Percentiles rank a stretch among this genome's conserved stretches.
phyloP scores from a whole-genome alignment of 495 filamentous ascomycete genomes.

The Lasiosphaeris hirsuta region DNA sequence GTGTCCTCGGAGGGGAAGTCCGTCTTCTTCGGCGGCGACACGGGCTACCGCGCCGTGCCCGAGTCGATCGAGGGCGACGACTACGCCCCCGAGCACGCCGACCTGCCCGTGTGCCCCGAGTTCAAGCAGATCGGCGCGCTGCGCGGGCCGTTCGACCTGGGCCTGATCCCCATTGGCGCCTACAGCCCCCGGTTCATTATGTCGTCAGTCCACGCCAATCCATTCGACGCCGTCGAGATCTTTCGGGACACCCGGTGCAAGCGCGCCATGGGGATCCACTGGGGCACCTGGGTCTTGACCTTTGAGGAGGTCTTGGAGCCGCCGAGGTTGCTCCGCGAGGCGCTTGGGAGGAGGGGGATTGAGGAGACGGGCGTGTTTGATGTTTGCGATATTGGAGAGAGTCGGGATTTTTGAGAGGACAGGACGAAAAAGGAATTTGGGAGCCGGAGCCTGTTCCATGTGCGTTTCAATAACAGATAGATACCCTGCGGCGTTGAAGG shows the following conservation, averaged over 20 bases:
- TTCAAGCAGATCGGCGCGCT: constrained; percentile 81
- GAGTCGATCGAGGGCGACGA: constrained; percentile 61
- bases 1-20: constrained; percentile 73
- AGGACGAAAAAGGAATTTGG: no score
- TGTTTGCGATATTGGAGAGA: constrained; percentile 83
- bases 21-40: constrained; percentile 74
- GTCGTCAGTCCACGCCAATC: constrained; percentile 81
- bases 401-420: constrained; percentile 59
- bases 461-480: no score
- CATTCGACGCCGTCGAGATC: constrained; percentile 84
- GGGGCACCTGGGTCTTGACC: constrained; percentile 90
- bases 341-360: constrained; percentile 66
- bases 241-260: constrained; percentile 83
- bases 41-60: constrained; percentile 81
- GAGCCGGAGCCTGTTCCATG: no score
- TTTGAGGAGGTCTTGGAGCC: constrained; percentile 84
- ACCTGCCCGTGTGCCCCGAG: constrained; percentile 75
- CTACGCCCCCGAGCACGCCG: constrained; percentile 61
- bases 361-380: constrained; percentile 81
- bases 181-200: constrained; percentile 76
- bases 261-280: constrained; percentile 85
- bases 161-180: constrained; percentile 90
- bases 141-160: constrained; percentile 85
- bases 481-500: no score
- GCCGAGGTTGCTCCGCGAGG: constrained; percentile 68